phyloP scores from a whole-genome alignment of 805 yeast genomes.

The Starmerella sp. region DNA sequence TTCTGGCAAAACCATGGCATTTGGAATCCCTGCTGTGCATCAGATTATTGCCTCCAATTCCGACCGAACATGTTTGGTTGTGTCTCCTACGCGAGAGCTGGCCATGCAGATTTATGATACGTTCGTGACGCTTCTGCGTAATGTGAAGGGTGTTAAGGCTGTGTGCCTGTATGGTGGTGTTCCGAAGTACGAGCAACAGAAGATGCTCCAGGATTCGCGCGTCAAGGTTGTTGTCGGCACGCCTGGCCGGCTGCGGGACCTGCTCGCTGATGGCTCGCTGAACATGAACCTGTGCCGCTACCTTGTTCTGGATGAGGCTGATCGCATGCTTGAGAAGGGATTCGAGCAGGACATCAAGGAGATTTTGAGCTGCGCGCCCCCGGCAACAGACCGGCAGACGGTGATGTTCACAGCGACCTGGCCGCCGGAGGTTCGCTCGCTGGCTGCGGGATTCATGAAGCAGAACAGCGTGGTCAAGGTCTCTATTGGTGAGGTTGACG shows the following conservation, averaged over 20 bases:
- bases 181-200: constrained; percentile 83
- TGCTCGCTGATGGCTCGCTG: constrained; percentile 80
- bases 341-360: constrained; percentile 91
- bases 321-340: constrained; percentile 96
- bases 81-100: constrained; percentile 95
- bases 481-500: constrained; percentile 89
- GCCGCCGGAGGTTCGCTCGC: constrained; percentile 96
- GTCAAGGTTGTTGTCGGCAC: constrained; percentile 87
- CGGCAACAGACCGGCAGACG: constrained; percentile 56
- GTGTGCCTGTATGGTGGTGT: constrained; percentile 96
- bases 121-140: constrained; percentile 62
- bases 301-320: constrained; percentile 93
- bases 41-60: constrained; percentile 38
- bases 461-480: constrained; percentile 61
- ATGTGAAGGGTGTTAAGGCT: constrained; percentile 50
- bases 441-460: constrained; percentile 76
- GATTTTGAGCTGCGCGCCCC: constrained; percentile 52
- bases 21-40: constrained; percentile 93
- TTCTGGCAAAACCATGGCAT: constrained; percentile 94
- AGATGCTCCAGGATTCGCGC: constrained; percentile 38
- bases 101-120: constrained; percentile 94
- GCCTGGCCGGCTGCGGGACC: constrained; percentile 92
- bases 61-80: constrained; percentile 57
- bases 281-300: constrained; percentile 55
- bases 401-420: constrained; percentile 99